These are phyloP conservation scores for Cystobasidium sp. DNA, from an alignment of 1,284 basidiomycete genomes.

Conservation along the genomic window DNA sequence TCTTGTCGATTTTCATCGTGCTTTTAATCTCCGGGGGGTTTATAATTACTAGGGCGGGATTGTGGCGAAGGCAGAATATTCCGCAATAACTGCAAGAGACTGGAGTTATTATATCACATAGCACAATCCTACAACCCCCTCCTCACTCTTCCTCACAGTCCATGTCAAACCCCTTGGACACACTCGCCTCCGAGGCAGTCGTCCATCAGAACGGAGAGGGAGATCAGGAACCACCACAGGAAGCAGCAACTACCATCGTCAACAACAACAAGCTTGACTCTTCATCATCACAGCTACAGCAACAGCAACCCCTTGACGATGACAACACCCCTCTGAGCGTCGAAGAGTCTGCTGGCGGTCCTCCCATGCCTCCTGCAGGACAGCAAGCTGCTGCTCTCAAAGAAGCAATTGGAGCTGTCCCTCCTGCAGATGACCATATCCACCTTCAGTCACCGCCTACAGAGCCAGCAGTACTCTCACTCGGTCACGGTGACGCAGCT, in stretches of 20 bases:
- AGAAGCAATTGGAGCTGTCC: slow-evolving; percentile 1
- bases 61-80: neutral
- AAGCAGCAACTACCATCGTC: slow-evolving; percentile 1
- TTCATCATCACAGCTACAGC: too few species aligned
- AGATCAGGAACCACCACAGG: neutral
- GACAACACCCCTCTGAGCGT: slow-evolving; percentile 21
- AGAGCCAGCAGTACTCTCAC: neutral
- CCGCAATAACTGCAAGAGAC: too few species aligned
- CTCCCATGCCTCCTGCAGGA: slow-evolving; percentile 36
- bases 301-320: neutral
- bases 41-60: neutral
- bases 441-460: slow-evolving; percentile 5
- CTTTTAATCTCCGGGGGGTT: too few species aligned
- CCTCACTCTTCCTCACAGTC: neutral
- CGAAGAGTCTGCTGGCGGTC: slow-evolving; percentile 41
- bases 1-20: too few species aligned
- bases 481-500: slow-evolving; percentile 37
- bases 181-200: slow-evolving; percentile 19
- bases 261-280: slow-evolving; percentile 3
- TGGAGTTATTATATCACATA: too few species aligned
- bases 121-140: too few species aligned
- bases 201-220: slow-evolving; percentile 17
- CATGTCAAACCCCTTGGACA: slow-evolving; percentile 29
- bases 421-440: slow-evolving; percentile 15
- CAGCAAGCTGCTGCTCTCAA: slow-evolving; percentile 31